Base-by-base conservation (phyloP, 1,139 yeast genomes). In the Taphrina deformans region DNA sequence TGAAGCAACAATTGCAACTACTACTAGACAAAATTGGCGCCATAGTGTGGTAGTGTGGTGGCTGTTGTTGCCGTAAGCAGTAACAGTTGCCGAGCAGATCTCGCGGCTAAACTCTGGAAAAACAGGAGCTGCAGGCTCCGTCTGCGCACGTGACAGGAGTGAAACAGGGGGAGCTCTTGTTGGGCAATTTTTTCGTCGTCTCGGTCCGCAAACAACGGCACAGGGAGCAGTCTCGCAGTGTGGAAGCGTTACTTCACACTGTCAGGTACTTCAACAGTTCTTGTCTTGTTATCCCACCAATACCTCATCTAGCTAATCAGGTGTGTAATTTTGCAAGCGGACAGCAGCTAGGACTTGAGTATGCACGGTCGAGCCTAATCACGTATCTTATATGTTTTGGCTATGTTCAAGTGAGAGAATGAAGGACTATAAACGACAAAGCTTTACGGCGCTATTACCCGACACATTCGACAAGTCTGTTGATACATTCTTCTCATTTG, bases 201-300 rank as follows among this genome's bases (percentile, higher is more conserved):
- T 48, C 53, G 53, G 26, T 48, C 21, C 53, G 53, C 53, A 48
- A 48, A 48, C 53, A 48, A 24, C 35, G n/a, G 53, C 35, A 16
- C 4, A 16, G 18, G 35, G 23, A 48, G 53, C 53, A 48, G 53
- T 48, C 21, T 29, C 38, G 48, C 27, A 21, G 24, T 21, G 48
- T 44, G 48, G 48, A 44, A 44, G 48, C 21, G 48, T 21, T 44
- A 23, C 48, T 44, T 23, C 21, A 44, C 27, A 44, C 26, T 21
- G n/a, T 21, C 27, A 23, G 27, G 27, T 44, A 44, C 21, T 44
- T 44, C 27, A 44, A 18, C 2, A 7, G 10, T 7, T 9, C 48
- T 4, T 7, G 27, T 21, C 6, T 21, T 16, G n/a, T 21, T 23
- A 44, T 7, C 27, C 27, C 27, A 21, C 48, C 48, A 21, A 44